Evolutionary conservation across 2,329 filamentous ascomycete genomes (phyloP).

Genomic region (Talaromyces sp.): DNA sequence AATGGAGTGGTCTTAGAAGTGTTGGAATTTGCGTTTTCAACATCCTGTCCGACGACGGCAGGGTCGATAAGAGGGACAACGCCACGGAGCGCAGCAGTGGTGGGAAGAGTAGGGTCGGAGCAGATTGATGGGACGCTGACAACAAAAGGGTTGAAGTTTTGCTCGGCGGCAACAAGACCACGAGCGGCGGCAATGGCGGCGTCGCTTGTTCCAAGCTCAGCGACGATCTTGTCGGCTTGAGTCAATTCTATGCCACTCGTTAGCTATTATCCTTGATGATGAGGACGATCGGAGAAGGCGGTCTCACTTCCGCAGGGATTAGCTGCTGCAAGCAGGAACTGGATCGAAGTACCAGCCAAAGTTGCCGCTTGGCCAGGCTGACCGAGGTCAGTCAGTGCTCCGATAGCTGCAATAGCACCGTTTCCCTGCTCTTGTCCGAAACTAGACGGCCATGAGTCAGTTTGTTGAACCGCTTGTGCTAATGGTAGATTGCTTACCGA

Average conservation of each 20-base stretch:
- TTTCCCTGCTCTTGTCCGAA: constrained; percentile 11
- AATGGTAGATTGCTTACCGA: neutral
- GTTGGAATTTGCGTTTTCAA: constrained; percentile 61
- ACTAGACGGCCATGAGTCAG: neutral
- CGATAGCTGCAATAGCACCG: constrained; percentile 3
- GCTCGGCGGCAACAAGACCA: constrained; percentile 65
- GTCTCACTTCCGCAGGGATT: constrained; percentile 56
- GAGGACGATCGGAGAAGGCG: neutral
- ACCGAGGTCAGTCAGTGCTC: constrained; percentile 36
- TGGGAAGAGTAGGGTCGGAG: constrained; percentile 61
- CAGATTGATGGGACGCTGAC: constrained; percentile 63
- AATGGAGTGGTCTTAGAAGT: constrained; percentile 56
- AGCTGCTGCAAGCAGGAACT: constrained; percentile 62
- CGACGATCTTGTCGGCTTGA: constrained; percentile 64
- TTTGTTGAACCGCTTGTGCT: neutral
- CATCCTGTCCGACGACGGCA: constrained; percentile 56
- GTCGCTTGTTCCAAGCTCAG: constrained; percentile 59
- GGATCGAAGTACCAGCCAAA: constrained; percentile 61
- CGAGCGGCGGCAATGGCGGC: constrained; percentile 62
- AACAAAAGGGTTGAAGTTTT: constrained; percentile 70
- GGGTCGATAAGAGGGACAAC: constrained; percentile 69
- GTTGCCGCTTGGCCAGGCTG: constrained; percentile 61
- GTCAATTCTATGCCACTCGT: constrained; percentile 52
- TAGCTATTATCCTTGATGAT: neutral
- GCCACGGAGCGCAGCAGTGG: constrained; percentile 60